Conservation (phyloP, 2,329 filamentous ascomycete species). For the Pyrenophora graminea region DNA sequence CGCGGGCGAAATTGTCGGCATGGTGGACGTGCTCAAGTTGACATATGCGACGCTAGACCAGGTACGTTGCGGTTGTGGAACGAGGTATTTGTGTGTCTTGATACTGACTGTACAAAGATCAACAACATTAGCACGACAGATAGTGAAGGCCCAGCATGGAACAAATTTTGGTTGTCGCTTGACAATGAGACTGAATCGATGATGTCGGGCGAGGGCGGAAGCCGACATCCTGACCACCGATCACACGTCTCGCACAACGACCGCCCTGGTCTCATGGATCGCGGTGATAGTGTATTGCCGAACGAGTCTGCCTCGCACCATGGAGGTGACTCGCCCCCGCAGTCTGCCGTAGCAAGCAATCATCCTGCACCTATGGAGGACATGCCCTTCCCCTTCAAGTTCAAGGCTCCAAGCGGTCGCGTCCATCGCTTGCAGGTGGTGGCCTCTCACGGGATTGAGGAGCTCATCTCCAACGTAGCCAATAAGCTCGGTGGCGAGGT, state of each 20-base stretch:
- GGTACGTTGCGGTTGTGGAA: conserved; percentile 54
- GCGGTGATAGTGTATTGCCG: conserved; percentile 83
- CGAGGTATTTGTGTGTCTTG: not conserved
- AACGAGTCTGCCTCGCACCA: conserved; percentile 94
- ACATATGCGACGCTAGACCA: conserved; percentile 98
- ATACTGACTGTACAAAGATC: conserved; percentile 53
- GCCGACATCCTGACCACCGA: conserved; percentile 68
- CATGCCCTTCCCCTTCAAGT: conserved; percentile 93
- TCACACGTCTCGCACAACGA: conserved; percentile 82
- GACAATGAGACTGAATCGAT: conserved; percentile 94
- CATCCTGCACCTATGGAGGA: conserved; percentile 63
- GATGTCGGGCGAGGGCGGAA: conserved; percentile 87
- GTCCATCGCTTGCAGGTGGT: conserved; percentile 89
- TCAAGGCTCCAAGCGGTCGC: conserved; percentile 93
- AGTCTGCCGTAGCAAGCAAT: conserved; percentile 65
- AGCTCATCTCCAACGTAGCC: conserved; percentile 76
- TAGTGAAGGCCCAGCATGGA: conserved; percentile 95
- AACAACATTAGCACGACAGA: conserved; percentile 91
- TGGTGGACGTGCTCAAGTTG: conserved; percentile 98
- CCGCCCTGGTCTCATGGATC: conserved; percentile 63
- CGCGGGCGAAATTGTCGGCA: conserved; percentile 93
- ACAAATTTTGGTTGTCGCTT: conserved; percentile 98
- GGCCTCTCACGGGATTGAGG: conserved; percentile 76
- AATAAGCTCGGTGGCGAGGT: conserved; percentile 84
- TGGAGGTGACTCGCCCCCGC: conserved; percentile 75